Percentiles rank a stretch among this genome's conserved stretches.
Evolutionary conservation across 805 yeast species (phyloP).

Genomic region (Ogataea corticis): DNA sequence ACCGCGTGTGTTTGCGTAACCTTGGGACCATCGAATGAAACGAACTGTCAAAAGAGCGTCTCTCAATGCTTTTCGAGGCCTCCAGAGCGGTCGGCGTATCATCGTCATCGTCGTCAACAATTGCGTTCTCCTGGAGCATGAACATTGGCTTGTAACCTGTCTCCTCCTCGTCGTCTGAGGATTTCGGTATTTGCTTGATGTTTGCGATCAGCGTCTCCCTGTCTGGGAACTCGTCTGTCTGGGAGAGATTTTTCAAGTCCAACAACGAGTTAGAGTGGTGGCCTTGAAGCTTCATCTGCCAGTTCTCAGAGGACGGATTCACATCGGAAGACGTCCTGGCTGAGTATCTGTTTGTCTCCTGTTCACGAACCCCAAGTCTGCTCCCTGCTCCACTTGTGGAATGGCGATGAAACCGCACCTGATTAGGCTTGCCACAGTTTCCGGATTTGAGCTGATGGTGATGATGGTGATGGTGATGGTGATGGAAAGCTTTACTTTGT

Average conservation of each 20-base stretch:
- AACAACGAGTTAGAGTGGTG: conserved; percentile 24
- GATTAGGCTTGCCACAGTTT: conserved; percentile 10
- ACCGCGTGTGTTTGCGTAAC: conserved; percentile 44
- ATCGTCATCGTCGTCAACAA: conserved; percentile 18
- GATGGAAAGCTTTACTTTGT: conserved; percentile 11
- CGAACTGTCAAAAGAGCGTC: conserved; percentile 3
- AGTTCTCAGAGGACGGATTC: neutral
- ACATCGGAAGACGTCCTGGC: conserved; percentile 6
- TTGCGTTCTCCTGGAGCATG: conserved; percentile 14
- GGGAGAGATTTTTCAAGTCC: conserved; percentile 22
- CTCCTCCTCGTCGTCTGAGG: conserved; percentile 8
- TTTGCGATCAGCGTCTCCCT: conserved; percentile 33
- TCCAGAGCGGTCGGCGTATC: neutral
- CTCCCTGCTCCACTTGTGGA: conserved; percentile 29
- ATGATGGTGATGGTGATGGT: conserved; percentile 11
- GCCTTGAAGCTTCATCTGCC: conserved; percentile 4
- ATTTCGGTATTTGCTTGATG: conserved; percentile 39
- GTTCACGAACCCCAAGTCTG: neutral
- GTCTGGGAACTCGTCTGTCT: conserved; percentile 25
- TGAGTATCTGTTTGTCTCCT: neutral
- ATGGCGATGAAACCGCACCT: conserved; percentile 26
- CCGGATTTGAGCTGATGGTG: conserved; percentile 16
- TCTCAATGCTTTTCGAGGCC: neutral
- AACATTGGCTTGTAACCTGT: conserved; percentile 9
- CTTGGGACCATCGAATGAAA: conserved; percentile 2